These are phyloP conservation scores for Mortierella claussenii DNA, from an alignment of 192 early-diverging fungal genomes.

Conservation along the genomic window DNA sequence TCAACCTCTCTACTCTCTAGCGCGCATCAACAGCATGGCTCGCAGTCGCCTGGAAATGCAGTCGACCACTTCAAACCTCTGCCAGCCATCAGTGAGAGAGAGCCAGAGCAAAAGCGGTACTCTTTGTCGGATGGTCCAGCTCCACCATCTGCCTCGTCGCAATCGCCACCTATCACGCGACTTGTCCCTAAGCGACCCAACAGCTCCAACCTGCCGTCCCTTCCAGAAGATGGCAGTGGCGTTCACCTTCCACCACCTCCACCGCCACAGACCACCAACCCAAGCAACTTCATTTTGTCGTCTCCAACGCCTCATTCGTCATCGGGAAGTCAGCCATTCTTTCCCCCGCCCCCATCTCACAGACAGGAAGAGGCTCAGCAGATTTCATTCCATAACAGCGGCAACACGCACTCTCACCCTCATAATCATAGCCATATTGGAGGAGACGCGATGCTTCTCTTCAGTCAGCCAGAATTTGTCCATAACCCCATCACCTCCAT, in stretches of 20 bases:
- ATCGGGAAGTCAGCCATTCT: too few relatives aligned
- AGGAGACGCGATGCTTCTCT: constrained; percentile 30
- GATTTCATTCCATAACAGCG: constrained; percentile 10
- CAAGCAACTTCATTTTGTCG: neutral
- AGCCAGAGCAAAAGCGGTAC: constrained; percentile 22
- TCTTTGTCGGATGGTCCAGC: constrained; percentile 32
- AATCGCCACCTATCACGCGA: constrained; percentile 20
- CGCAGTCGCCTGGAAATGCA: neutral
- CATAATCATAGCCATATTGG: constrained; percentile 42
- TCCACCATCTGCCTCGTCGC: neutral
- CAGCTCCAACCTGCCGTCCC: constrained; percentile 6
- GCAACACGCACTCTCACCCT: neutral
- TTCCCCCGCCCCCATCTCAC: constrained; percentile 7
- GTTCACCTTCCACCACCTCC: neutral
- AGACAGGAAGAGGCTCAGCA: constrained; percentile 5
- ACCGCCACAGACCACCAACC: neutral
- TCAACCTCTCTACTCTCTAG: neutral
- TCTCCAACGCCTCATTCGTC: neutral
- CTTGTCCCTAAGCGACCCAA: constrained; percentile 31
- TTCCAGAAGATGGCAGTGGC: neutral
- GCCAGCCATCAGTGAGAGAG: constrained; percentile 23
- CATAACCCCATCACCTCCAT: constrained; percentile 41
- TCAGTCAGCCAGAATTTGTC: constrained; percentile 35
- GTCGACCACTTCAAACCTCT: constrained; percentile 41
- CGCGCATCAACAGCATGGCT: neutral